Evolutionary conservation across 2,329 filamentous ascomycete species (phyloP), one percentile per base, ranked within the genome.

Genomic region (Bipolaris sorokiniana): DNA sequence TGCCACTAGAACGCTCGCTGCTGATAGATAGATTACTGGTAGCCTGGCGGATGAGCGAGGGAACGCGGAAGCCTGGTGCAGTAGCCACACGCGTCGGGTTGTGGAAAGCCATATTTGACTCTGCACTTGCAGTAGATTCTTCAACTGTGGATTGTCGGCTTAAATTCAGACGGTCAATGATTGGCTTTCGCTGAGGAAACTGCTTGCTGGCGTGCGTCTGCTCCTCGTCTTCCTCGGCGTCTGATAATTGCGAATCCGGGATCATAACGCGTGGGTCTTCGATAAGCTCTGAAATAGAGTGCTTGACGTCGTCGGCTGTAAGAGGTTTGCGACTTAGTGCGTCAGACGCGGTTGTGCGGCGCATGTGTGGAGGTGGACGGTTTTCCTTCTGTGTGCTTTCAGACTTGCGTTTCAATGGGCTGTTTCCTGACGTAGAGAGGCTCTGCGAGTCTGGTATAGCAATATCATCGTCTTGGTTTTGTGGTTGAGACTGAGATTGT

Each of bases 211-310:
- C 13, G 3, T 42, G 70, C 13, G 68, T 28, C 18, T 33, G 34
- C 34, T 62, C 60, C 3, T 53, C 18, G 48, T 81, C 56, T 26
- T 76, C 74, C 20, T 80, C 79, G 0, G 77, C 79, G 41, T 76
- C 71, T 34, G 68, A 59, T 60, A 65, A 68, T 61, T 78, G 71
- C 15, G 84, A 83, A 54, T 85, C 82, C 23, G 86, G 84, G 41
- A 90, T 86, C 6, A 80, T 71, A n/a, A 79, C 71, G 16, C 66
- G 67, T 0, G 81, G 81, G 37, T 85, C 84, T 49, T 96, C 92
- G 15, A 97, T 87, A 9, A 97, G 83, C 74, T 89, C 90, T 4
- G 91, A 96, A 6, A 97, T 80, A 0, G 90, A 91, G 73, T 94
- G 87, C 54, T 92, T 88, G 61, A 97, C 90, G 69, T 97, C 91